Conservation (phyloP, 768 basidiomycete species). For the Termitomyces sp. region DNA sequence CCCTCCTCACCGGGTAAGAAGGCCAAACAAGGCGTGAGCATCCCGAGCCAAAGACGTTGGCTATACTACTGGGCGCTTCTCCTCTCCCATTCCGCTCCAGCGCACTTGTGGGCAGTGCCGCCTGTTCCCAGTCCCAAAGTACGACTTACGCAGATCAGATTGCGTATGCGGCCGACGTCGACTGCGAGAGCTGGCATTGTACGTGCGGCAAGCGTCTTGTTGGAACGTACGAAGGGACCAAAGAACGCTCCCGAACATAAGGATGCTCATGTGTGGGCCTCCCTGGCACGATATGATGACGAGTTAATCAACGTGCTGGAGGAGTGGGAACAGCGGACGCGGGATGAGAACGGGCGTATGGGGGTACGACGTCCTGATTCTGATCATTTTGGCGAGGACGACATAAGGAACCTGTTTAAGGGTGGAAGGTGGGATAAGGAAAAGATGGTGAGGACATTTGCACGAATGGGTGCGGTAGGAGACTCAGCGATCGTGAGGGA, state of each 20-base stretch:
- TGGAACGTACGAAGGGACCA: slow-evolving; percentile 41
- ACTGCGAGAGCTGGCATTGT: slow-evolving; percentile 48
- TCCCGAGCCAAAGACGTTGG: slow-evolving; percentile 79
- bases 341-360: slow-evolving; percentile 33
- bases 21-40: slow-evolving; percentile 63
- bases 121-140: slow-evolving; percentile 39
- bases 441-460: slow-evolving; percentile 81
- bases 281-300: slow-evolving; percentile 80
- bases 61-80: slow-evolving; percentile 74
- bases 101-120: slow-evolving; percentile 40
- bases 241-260: slow-evolving; percentile 22
- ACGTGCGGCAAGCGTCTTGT: slow-evolving; percentile 52
- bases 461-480: slow-evolving; percentile 47
- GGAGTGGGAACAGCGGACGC: slow-evolving; percentile 55
- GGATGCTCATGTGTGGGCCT: slow-evolving; percentile 56
- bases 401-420: slow-evolving; percentile 41
- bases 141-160: slow-evolving; percentile 49
- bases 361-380: slow-evolving; percentile 30
- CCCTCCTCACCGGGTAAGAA: slow-evolving; percentile 27
- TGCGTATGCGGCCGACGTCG: slow-evolving; percentile 60
- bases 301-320: slow-evolving; percentile 60
- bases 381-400: slow-evolving; percentile 32
- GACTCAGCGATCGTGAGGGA: slow-evolving; percentile 24
- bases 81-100: slow-evolving; percentile 53
- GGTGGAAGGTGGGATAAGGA: slow-evolving; percentile 62